Evolutionary conservation across 192 early-diverging fungal genomes (phyloP).

Genomic region (Coemansia sp.): DNA sequence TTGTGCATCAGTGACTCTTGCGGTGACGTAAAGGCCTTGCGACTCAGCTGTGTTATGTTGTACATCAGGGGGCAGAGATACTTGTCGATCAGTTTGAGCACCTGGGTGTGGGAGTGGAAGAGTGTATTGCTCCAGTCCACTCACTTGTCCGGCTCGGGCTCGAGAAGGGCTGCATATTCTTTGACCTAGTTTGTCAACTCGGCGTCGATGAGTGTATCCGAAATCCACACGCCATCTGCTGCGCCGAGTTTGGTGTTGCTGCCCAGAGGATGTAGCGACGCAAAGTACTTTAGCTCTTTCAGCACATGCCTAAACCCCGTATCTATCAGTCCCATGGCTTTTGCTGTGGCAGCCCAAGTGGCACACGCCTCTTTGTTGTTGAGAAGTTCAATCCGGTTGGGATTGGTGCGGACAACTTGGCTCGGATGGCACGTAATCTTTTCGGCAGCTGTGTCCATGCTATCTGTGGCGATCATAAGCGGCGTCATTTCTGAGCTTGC

Average conservation of each 20-base stretch:
- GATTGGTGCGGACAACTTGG: constrained; percentile 50
- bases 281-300: constrained; percentile 42
- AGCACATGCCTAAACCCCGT: constrained; percentile 39
- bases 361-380: constrained; percentile 16
- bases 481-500: no score
- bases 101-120: no score
- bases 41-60: no score
- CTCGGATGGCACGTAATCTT: constrained; percentile 21
- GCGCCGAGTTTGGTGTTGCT: constrained; percentile 19
- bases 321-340: constrained; percentile 25
- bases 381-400: constrained; percentile 38
- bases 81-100: no score
- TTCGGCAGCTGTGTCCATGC: constrained; percentile 17
- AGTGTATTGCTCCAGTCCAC: no score
- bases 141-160: background rate
- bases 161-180: background rate
- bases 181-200: constrained; percentile 7
- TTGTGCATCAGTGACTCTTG: no score
- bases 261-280: constrained; percentile 14
- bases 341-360: constrained; percentile 18
- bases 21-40: no score
- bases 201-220: constrained; percentile 25
- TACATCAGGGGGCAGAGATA: no score
- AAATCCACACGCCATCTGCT: constrained; percentile 33
- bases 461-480: no score